phyloP scores from a whole-genome alignment of 805 yeast genomes.

The Barnettozyma californica region DNA sequence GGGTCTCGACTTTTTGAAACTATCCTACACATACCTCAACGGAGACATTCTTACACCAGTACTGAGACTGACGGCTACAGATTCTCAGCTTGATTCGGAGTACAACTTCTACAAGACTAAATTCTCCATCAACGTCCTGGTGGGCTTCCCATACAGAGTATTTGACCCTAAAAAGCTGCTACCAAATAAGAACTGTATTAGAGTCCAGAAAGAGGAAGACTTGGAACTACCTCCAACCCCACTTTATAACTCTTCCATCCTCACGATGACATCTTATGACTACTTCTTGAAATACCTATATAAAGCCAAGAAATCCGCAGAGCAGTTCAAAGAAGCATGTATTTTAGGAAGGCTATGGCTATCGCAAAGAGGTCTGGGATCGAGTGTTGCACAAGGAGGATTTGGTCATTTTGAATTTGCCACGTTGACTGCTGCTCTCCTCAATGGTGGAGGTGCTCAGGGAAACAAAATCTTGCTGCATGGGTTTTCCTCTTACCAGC shows the following conservation, averaged over 20 bases:
- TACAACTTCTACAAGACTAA: constrained; percentile 63
- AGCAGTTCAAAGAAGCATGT: constrained; percentile 82
- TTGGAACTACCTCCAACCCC: constrained; percentile 69
- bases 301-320: constrained; percentile 68
- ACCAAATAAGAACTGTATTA: constrained; percentile 77
- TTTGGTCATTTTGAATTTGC: constrained; percentile 93
- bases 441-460: constrained; percentile 74
- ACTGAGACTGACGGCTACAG: constrained; percentile 53
- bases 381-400: constrained; percentile 63
- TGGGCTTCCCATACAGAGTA: constrained; percentile 63
- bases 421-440: constrained; percentile 68
- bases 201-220: constrained; percentile 43
- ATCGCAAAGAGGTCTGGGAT: constrained; percentile 74
- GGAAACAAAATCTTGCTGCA: constrained; percentile 74
- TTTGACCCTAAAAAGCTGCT: constrained; percentile 73
- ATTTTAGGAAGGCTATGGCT: constrained; percentile 87
- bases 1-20: constrained; percentile 40
- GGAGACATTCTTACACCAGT: constrained; percentile 78
- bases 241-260: constrained; percentile 73
- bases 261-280: constrained; percentile 63
- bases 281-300: constrained; percentile 72
- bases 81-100: constrained; percentile 39
- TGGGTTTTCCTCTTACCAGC: constrained; percentile 90
- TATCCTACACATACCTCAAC: constrained; percentile 66
- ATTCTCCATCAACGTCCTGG: constrained; percentile 65